phyloP scores from a whole-genome alignment of 177 flowering plant species.

The Vitis hybrid region DNA sequence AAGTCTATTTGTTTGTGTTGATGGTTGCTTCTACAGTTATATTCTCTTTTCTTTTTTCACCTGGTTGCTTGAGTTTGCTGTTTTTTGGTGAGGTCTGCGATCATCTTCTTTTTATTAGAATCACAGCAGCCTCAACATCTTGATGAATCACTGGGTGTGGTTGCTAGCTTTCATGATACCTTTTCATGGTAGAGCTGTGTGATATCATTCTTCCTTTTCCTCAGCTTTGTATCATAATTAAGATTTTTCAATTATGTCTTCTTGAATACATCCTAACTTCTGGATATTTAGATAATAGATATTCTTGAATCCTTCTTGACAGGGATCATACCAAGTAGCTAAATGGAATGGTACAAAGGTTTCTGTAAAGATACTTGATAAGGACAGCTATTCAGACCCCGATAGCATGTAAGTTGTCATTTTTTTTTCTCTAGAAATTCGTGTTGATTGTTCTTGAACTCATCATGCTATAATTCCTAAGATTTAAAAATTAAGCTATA shows the following conservation, averaged over 20 bases:
- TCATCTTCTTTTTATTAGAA: too few species aligned
- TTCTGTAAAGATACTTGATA: conserved; percentile 93
- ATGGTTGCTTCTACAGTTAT: too few species aligned
- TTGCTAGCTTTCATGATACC: too few species aligned
- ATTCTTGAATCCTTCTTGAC: conserved; percentile 14
- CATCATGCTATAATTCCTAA: background rate
- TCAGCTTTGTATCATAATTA: background rate
- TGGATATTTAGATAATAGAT: background rate
- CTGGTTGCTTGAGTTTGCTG: too few species aligned
- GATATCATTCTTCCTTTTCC: background rate
- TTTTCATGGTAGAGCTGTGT: too few species aligned
- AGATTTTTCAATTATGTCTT: background rate
- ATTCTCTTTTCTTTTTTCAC: too few species aligned
- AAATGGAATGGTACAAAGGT: conserved; percentile 99
- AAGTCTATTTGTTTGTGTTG: too few species aligned
- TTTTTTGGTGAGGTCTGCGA: too few species aligned
- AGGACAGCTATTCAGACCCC: conserved; percentile 75
- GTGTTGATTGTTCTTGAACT: background rate
- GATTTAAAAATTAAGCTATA: too few species aligned
- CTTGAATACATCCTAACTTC: background rate
- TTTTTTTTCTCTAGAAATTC: background rate
- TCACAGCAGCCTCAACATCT: too few species aligned
- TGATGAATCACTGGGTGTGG: too few species aligned
- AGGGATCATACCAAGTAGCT: conserved; percentile 95
- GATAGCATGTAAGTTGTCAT: conserved; percentile 66